These are phyloP conservation scores for Penicillium capsulatum DNA, from an alignment of 2,329 filamentous ascomycete genomes.

Conservation along the genomic window DNA sequence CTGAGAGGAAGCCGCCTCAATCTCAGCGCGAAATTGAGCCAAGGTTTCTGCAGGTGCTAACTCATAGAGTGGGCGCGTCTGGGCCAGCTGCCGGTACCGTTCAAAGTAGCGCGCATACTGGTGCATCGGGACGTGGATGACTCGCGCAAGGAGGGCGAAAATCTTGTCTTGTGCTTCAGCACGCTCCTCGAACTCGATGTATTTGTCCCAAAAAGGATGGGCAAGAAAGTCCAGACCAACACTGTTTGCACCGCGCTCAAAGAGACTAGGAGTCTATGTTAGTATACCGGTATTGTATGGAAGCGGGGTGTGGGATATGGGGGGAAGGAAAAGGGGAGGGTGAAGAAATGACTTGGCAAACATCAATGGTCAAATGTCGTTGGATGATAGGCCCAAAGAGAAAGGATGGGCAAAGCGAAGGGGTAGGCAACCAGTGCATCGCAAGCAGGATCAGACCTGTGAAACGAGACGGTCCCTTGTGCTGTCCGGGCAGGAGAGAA, in stretches of 20 bases:
- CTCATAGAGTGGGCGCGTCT: slow-evolving; percentile 67
- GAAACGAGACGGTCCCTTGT: slow-evolving; percentile 31
- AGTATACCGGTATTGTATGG: slow-evolving; percentile 32
- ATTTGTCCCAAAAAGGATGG: slow-evolving; percentile 98
- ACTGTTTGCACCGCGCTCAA: slow-evolving; percentile 78
- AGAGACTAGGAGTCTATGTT: slow-evolving; percentile 60
- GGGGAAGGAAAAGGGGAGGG: slow-evolving; percentile 27
- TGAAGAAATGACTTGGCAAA: slow-evolving; percentile 43
- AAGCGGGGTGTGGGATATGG: slow-evolving; percentile 22
- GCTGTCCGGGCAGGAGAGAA: slow-evolving; percentile 25
- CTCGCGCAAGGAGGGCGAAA: slow-evolving; percentile 74
- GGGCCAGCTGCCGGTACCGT: slow-evolving; percentile 73
- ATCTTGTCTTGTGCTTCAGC: slow-evolving; percentile 79
- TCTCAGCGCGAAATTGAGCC: slow-evolving; percentile 64
- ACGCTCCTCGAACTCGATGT: slow-evolving; percentile 92
- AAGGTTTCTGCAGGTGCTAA: slow-evolving; percentile 67
- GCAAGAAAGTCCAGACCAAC: slow-evolving; percentile 92
- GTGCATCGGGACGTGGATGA: slow-evolving; percentile 89
- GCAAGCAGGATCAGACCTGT: slow-evolving; percentile 31
- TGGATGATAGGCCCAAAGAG: slow-evolving; percentile 38
- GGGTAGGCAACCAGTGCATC: slow-evolving; percentile 29
- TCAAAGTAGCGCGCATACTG: slow-evolving; percentile 95
- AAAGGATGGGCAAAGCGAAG: slow-evolving; percentile 32
- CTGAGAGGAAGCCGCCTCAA: slow-evolving; percentile 54
- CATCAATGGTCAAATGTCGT: slow-evolving; percentile 38